Base-by-base conservation (phyloP, 1,139 yeast species). In the Pichia sp. region DNA sequence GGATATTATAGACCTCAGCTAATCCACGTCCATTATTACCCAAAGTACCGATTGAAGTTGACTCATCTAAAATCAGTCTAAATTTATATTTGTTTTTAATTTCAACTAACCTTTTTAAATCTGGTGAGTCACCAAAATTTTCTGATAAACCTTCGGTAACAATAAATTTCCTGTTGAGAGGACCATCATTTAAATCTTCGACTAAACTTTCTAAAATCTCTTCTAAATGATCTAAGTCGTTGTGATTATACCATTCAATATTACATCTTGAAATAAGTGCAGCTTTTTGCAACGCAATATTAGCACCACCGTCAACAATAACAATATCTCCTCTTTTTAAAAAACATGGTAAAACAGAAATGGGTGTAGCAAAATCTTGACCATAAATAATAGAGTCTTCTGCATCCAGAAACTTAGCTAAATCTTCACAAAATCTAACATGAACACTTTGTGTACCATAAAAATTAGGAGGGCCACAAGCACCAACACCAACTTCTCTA, bases 391-490 rank as follows among this genome's bases (percentile, higher is more conserved):
- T 87, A 39, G 89, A 81, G 48, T 76, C 76, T 53, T 87, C 95
- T 6, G 87, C 74, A 26, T 84, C 89, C 53, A 90, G 75, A 58
- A 80, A 92, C 33, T 68, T 64, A 8, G 96, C 80, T 52, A 92
- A 68, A 53, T 80, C 83, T 56, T 80, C 80, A 63, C 90, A 96
- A 51, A 87, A 73, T 56, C 83, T 73, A 48, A 82, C 82, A 60
- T 92, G 98, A 32, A 82, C 89, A 61, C 89, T 97, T 65, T 89
- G 97, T 52, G 92, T 85, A 50, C 98, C 99, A 64, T 90, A 92
- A 58, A 92, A 92, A 49, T 95, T 95, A 36, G 97, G 96, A 3
- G 99, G 97, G 28, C 97, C 97, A 70, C 99, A 92, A 1, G 97
- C 94, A 52, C 99, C 98, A 42, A 92, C 97, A 59, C 99, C 99